phyloP scores from a whole-genome alignment of 2,329 filamentous ascomycete genomes.

The Neurospora sp. region DNA sequence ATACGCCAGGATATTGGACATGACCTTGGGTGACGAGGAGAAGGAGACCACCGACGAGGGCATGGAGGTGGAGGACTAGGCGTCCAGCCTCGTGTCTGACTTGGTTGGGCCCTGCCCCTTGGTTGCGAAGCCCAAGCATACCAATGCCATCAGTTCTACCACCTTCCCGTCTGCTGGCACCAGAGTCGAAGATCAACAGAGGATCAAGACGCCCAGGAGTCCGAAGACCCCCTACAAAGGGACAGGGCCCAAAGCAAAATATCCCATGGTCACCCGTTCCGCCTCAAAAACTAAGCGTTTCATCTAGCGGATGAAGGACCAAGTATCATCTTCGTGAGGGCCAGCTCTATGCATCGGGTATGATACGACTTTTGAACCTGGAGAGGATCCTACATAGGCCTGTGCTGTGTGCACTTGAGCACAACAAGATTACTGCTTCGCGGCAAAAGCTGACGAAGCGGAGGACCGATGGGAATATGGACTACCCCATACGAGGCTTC shows the following conservation, averaged over 20 bases:
- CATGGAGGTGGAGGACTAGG: constrained; percentile 13
- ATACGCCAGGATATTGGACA: constrained; percentile 73
- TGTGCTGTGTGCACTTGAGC: neutral
- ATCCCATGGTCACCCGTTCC: neutral
- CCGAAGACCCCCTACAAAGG: neutral
- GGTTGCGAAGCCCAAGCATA: neutral
- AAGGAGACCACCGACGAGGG: constrained; percentile 20
- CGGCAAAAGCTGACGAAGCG: neutral
- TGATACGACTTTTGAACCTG: neutral
- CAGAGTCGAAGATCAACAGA: neutral
- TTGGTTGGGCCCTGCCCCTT: neutral
- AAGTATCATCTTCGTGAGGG: neutral
- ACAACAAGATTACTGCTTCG: neutral
- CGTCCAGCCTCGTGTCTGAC: neutral
- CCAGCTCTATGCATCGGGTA: neutral
- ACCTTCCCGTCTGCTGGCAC: neutral
- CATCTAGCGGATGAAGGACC: neutral
- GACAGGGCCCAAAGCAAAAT: neutral
- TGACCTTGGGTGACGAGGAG: constrained; percentile 39
- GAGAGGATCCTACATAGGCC: neutral
- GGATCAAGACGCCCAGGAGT: neutral
- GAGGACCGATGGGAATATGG: neutral
- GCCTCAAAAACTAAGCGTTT: neutral
- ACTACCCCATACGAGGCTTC: neutral
- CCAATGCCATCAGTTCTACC: neutral